Percentiles rank a stretch among this genome's conserved stretches.
phyloP scores from a whole-genome alignment of 352 stramenopile genomes.

The Globisporangium solare region DNA sequence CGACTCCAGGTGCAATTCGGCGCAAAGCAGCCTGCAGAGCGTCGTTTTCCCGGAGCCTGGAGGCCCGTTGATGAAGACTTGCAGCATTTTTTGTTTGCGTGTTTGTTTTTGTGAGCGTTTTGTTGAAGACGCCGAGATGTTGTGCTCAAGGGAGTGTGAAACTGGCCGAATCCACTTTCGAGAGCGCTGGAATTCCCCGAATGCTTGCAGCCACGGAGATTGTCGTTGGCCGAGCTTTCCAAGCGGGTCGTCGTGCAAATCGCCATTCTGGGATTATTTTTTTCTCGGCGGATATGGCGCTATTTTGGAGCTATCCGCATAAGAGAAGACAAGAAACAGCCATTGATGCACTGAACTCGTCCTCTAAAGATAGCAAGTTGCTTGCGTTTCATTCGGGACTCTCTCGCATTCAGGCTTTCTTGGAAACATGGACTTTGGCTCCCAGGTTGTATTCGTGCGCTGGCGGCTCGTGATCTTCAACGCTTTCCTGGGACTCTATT shows the following conservation, averaged over 20 bases:
- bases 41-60: constrained; percentile 68
- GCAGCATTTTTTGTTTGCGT: constrained; percentile 47
- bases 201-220: no score
- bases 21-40: constrained; percentile 50
- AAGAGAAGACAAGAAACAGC: no score
- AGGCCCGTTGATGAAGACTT: constrained; percentile 66
- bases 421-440: background rate
- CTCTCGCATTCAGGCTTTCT: background rate
- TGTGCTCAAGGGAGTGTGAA: background rate
- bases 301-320: no score
- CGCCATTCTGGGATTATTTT: no score
- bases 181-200: no score
- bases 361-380: no score
- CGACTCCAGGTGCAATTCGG: constrained; percentile 51
- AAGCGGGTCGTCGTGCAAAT: no score
- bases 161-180: no score
- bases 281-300: no score
- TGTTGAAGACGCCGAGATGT: background rate
- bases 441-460: background rate
- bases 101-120: background rate
- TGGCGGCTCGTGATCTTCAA: constrained; percentile 6
- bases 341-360: no score
- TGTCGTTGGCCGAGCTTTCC: no score
- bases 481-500: constrained; percentile 1
- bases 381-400: background rate